Conservation (phyloP, 305 asterid species). For the Fraxinus ornus region DNA sequence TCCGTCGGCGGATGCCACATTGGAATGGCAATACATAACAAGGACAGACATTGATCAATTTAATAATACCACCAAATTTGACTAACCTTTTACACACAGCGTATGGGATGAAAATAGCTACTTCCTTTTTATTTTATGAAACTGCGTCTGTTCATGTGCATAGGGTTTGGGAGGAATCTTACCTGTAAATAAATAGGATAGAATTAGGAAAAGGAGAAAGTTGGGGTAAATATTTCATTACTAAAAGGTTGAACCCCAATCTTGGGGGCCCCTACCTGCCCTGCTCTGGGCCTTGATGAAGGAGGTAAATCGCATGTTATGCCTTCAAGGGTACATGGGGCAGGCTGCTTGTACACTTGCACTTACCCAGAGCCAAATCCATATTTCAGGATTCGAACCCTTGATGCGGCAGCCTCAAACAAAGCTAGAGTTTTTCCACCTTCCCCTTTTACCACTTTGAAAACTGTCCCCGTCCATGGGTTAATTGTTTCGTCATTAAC, state of each 20-base stretch:
- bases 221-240: background rate
- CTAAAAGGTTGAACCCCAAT: too few relatives aligned
- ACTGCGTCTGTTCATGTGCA: background rate
- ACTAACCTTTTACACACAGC: background rate
- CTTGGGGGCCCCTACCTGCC: too few relatives aligned
- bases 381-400: too few relatives aligned
- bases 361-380: too few relatives aligned
- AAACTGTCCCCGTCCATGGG: background rate
- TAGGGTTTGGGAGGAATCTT: background rate
- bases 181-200: background rate
- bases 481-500: too few relatives aligned
- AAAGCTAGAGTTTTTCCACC: too few relatives aligned
- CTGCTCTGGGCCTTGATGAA: too few relatives aligned
- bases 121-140: background rate
- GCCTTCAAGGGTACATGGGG: too few relatives aligned
- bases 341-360: too few relatives aligned
- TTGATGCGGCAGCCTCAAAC: too few relatives aligned
- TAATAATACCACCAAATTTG: background rate
- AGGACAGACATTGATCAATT: background rate
- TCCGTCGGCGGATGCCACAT: background rate
- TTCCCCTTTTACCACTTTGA: too few relatives aligned
- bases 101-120: background rate
- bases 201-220: background rate
- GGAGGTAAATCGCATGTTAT: too few relatives aligned
- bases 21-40: background rate